phyloP scores from a whole-genome alignment of 257 asterid species.

The Solanum pinnatisectum region DNA sequence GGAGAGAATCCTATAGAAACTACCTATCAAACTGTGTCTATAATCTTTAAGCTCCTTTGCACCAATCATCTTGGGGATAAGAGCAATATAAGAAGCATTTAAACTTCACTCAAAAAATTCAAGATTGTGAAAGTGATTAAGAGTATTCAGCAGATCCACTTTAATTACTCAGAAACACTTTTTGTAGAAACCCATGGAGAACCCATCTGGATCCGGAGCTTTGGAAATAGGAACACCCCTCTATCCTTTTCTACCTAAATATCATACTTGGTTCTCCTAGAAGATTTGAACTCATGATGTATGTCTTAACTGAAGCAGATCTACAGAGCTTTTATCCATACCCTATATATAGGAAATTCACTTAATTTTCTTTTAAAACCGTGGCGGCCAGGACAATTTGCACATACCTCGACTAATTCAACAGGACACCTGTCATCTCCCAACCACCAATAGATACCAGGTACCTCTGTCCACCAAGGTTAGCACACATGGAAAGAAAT shows the following conservation, averaged over 20 bases:
- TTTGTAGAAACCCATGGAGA: not conserved
- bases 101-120: not conserved
- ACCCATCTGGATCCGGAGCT: not conserved
- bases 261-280: not conserved
- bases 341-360: not conserved
- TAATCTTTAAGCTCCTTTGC: not conserved
- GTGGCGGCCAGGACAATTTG: not conserved
- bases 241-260: not conserved
- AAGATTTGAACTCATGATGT: not conserved
- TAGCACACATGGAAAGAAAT: not conserved
- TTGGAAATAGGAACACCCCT: not conserved
- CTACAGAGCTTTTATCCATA: not conserved
- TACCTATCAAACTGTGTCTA: not conserved
- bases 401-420: not conserved
- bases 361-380: not conserved
- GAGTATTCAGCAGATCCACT: not conserved
- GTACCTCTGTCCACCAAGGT: not conserved
- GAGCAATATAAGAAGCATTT: not conserved
- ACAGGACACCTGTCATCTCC: not conserved
- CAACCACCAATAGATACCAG: not conserved
- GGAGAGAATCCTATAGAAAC: not conserved
- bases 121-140: not conserved
- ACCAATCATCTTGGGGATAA: not conserved
- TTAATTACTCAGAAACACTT: not conserved
- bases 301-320: not conserved